Conservation (phyloP, 768 basidiomycete genomes). For the Cyathus striatus region DNA sequence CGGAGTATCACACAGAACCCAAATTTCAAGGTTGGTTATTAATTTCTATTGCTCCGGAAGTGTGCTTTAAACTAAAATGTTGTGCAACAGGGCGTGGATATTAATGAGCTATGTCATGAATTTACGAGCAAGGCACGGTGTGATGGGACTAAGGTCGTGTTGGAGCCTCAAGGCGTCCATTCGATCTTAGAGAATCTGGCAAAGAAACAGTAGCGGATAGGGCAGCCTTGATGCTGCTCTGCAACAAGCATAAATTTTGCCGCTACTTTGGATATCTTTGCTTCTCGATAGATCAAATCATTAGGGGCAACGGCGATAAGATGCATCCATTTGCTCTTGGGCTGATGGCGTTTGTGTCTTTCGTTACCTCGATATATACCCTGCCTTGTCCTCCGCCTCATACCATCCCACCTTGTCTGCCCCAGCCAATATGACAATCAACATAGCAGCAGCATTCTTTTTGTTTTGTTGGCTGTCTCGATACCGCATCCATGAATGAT, state of each 20-base stretch:
- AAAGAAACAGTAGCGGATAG: slow-evolving; percentile 13
- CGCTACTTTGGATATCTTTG: no score
- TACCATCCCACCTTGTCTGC: no score
- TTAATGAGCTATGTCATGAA: slow-evolving; percentile 74
- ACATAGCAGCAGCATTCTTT: no score
- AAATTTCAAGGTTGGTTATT: slow-evolving; percentile 57
- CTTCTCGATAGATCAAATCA: no score
- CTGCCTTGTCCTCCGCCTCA: no score
- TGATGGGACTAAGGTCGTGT: slow-evolving; percentile 78
- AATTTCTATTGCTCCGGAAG: neutral
- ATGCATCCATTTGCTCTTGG: no score
- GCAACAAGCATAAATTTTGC: slow-evolving; percentile 16
- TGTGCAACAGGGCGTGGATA: slow-evolving; percentile 58
- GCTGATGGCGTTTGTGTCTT: no score
- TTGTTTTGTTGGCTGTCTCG: no score
- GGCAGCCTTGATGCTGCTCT: slow-evolving; percentile 12
- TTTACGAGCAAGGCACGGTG: slow-evolving; percentile 80
- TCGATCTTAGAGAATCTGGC: slow-evolving; percentile 40
- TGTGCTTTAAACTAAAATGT: neutral
- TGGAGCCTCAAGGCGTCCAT: slow-evolving; percentile 52
- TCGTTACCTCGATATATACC: no score
- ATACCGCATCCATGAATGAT: no score
- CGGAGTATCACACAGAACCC: slow-evolving; percentile 69
- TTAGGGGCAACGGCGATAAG: no score
- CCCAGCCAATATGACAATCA: no score